Evolutionary conservation across 2,329 filamentous ascomycete species (phyloP), one percentile per base, ranked within the genome.

Genomic region (Colletotrichum simmondsii): DNA sequence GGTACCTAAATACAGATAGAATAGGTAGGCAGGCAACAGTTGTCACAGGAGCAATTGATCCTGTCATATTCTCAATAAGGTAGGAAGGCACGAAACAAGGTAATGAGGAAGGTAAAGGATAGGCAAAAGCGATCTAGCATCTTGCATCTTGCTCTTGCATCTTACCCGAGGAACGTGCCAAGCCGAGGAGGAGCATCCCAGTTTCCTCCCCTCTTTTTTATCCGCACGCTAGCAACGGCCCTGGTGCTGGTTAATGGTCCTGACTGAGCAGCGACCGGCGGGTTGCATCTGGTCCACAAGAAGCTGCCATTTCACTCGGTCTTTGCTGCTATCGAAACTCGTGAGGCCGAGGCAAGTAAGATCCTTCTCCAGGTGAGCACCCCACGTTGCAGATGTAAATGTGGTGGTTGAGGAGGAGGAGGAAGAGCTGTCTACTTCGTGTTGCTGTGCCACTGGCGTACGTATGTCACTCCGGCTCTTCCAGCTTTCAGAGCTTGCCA

Each of bases 121-220:
- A 49, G 35, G 42, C 11, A 66, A 66, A 35, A 22, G 35, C 53
- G 69, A 64, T 72, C 65, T 68, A 53, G 53, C 65, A 72, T 72
- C 65, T 46, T 32, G 57, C 22, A 72, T 72, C 65, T 46, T 32
- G 52, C 64, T 72, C 65, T 46, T 32, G 57, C 22, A 72, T 72
- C 65, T 35, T 32, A 35, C 12, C 32, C 30, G 61, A 67, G 52
- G 37, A 42, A 62, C 24, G 22, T 69, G 59, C 69, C 69, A 68
- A 64, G 69, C 28, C 7, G 5, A n/a, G 10, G 19, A 63, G n/a
- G 52, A n/a, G 32, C 57, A 62, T 53, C 32, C 42, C 69, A 24
- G 37, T 42, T 62, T 46, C 56, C 14, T 19, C 32, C 70, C 53
- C 70, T 60, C 59, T 56, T 69, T 64, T 69, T 72, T 69, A 59